Evolutionary conservation across 306 rosid species (phyloP).

Genomic region (Echinosophora koreensis): DNA sequence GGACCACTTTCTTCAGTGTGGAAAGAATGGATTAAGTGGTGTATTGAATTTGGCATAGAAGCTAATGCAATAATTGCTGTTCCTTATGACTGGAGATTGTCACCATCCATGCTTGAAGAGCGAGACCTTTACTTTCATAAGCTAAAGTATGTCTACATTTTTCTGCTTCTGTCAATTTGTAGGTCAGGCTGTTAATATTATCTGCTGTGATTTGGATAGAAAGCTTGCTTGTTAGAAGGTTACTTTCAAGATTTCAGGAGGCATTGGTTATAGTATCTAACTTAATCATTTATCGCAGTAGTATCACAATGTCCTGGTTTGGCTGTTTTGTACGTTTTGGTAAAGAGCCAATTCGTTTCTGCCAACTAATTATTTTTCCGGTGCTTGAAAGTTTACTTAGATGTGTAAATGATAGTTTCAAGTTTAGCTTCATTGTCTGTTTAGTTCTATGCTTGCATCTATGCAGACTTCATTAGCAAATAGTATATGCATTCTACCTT

Average conservation of each 20-base stretch:
- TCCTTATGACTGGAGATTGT: slow-evolving; percentile 97
- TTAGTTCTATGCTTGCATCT: slow-evolving; percentile 21
- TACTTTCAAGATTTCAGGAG: slow-evolving; percentile 17
- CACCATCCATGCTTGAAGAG: slow-evolving; percentile 93
- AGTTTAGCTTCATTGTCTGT: slow-evolving; percentile 18
- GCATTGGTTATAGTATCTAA: slow-evolving; percentile 1
- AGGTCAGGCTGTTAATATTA: slow-evolving; percentile 4
- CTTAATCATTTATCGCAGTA: slow-evolving; percentile 11
- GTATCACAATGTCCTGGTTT: slow-evolving; percentile 4
- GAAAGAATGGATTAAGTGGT: slow-evolving; percentile 99
- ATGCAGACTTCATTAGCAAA: slow-evolving; percentile 8
- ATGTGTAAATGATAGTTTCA: neutral
- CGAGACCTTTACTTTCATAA: slow-evolving; percentile 97
- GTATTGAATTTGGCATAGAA: slow-evolving; percentile 95
- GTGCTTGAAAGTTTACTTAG: slow-evolving; percentile 25
- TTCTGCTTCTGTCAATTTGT: slow-evolving; percentile 38
- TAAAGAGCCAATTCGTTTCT: slow-evolving; percentile 13
- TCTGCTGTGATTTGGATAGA: slow-evolving; percentile 38
- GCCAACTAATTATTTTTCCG: slow-evolving; percentile 6
- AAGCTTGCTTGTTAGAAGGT: slow-evolving; percentile 2
- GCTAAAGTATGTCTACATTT: slow-evolving; percentile 75
- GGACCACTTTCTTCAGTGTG: slow-evolving; percentile 98
- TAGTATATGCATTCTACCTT: neutral
- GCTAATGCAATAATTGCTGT: slow-evolving; percentile 96
- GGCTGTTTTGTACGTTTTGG: neutral